phyloP scores from a whole-genome alignment of 129 eudicot genomes.

The Flaveria brownii region DNA sequence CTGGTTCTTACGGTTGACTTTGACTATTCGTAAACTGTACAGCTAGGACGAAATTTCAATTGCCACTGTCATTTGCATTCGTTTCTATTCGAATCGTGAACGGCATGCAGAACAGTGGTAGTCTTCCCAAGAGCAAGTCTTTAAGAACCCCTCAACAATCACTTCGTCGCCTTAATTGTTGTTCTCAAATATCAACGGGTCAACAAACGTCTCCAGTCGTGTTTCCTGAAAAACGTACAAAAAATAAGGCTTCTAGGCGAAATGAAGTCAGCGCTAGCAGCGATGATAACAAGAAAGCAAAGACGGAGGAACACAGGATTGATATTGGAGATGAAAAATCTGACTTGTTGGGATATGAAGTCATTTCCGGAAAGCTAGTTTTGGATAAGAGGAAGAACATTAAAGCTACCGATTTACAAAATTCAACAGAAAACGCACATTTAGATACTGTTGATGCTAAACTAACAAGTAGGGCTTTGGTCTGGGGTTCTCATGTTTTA shows the following conservation, averaged over 20 bases:
- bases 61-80: constrained; percentile 27
- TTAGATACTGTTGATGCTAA: constrained; percentile 83
- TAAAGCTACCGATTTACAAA: constrained; percentile 50
- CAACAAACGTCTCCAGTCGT: constrained; percentile 92
- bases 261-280: constrained; percentile 45
- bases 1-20: constrained; percentile 37
- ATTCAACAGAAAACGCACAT: constrained; percentile 51
- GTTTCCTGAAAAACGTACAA: constrained; percentile 88
- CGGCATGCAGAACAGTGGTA: constrained; percentile 82
- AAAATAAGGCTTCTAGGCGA: constrained; percentile 53
- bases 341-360: constrained; percentile 86
- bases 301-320: constrained; percentile 79
- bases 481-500: constrained; percentile 83
- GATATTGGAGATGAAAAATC: constrained; percentile 95
- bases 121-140: constrained; percentile 70
- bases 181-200: constrained; percentile 80
- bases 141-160: constrained; percentile 78
- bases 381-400: constrained; percentile 66
- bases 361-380: constrained; percentile 80
- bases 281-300: constrained; percentile 58
- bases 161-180: constrained; percentile 74
- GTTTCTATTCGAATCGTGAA: constrained; percentile 25
- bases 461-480: constrained; percentile 89
- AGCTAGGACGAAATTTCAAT: constrained; percentile 34
- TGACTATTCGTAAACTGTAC: constrained; percentile 23